Conservation (phyloP, 1,139 yeast species). For the Insectozyma bohioensis region DNA sequence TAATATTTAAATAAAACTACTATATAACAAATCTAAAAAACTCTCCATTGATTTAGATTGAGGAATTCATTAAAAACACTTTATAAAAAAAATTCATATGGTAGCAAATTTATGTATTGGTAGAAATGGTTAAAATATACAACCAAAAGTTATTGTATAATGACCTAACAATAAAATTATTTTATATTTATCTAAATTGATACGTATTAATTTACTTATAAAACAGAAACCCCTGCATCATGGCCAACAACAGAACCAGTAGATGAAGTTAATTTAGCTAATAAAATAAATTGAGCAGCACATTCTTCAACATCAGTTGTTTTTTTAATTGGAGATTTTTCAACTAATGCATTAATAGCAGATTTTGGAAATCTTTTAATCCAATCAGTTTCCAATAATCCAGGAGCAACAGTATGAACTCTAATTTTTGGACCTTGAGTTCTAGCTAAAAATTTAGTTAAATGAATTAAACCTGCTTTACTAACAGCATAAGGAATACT, state of each 20-base stretch:
- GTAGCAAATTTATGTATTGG: too few species aligned
- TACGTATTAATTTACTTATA: slow-evolving; percentile 3
- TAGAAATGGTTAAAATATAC: too few species aligned
- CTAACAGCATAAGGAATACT: slow-evolving; percentile 38
- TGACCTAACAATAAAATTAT: neutral
- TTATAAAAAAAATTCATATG: too few species aligned
- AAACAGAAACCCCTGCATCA: slow-evolving; percentile 27
- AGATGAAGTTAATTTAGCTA: slow-evolving; percentile 27
- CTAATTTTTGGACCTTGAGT: slow-evolving; percentile 35
- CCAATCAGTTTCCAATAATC: slow-evolving; percentile 41
- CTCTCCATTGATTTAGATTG: too few species aligned
- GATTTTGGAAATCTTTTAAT: slow-evolving; percentile 32
- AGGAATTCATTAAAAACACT: too few species aligned
- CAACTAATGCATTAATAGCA: slow-evolving; percentile 19
- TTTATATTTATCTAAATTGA: too few species aligned
- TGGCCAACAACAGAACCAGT: slow-evolving; percentile 33
- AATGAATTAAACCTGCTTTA: slow-evolving; percentile 36
- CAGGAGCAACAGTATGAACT: slow-evolving; percentile 40
- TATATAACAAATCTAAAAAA: too few species aligned
- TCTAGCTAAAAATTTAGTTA: slow-evolving; percentile 33
- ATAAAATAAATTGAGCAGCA: slow-evolving; percentile 29
- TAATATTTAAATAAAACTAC: too few species aligned
- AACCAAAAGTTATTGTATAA: neutral
- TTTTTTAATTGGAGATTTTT: slow-evolving; percentile 25
- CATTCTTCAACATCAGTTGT: slow-evolving; percentile 30